Base-by-base conservation (phyloP, 169 alveolate species). In the Eimeria sp. region DNA sequence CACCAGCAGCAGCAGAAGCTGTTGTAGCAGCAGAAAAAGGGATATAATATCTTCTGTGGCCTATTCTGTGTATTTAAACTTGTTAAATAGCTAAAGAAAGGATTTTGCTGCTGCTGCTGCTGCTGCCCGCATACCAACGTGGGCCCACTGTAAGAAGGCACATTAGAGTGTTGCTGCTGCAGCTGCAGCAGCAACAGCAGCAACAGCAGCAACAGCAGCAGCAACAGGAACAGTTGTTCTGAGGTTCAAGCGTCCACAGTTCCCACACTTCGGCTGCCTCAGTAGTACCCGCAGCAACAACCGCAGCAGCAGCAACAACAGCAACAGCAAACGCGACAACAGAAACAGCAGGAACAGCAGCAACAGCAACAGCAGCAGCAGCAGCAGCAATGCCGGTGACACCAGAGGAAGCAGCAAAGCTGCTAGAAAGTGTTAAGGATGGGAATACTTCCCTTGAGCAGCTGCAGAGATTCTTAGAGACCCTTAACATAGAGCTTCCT, bases 231-330 rank as follows among this genome's bases (percentile, higher is more conserved):
- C n/a, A n/a, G n/a, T 20, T 10, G 3, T 25, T 27, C 43, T 7
- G 14, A 14, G 58, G 34, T 51, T 51, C 61, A 51, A 9, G 6
- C 6, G 13, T 51, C 13, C 61, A 51, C 61, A 51, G 18, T 6
- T 9, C 13, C 61, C 6, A 13, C 18, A 6, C 6, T 51, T 58
- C n/a, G n/a, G n/a, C n/a, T 58, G 22, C 14, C 25, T 45, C 51
- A 51, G 47, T 43, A 34, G 63, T 73, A 34, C n/a, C 90, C 5
- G 18, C 70, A 25, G 22, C 90, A 34, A 58, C 90, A 27, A 27
- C 90, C 6, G 90, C 90, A 51, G 58, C 58, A 82, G 90, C n/a
- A 76, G n/a, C 87, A 76, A 40, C 90, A 45, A 30, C 90, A 45
- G 90, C 90, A 82, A 73, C 90, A 14, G 65, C 72, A 25, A 14